Base-by-base conservation (phyloP, 2,329 filamentous ascomycete genomes). In the Fusarium brevicatenulatum region DNA sequence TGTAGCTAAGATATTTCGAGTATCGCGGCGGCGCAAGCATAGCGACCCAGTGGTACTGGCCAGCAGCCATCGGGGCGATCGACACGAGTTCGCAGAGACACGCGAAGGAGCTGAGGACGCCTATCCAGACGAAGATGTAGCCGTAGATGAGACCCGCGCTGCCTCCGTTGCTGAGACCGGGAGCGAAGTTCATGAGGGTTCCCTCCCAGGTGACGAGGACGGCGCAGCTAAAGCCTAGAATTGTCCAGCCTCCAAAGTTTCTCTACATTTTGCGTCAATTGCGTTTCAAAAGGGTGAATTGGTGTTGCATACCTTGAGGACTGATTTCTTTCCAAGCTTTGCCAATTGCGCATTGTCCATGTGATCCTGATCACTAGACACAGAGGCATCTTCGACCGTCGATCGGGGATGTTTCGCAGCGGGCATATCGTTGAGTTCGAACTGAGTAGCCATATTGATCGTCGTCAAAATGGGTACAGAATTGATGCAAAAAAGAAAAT, bases 111-210 rank as follows among this genome's bases (percentile, higher is more conserved):
- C 74, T 76, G 13, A 76, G 72, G 1, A 84, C 88, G 2, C 83
- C 85, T 23, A 80, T 74, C 85, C 85, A 88, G 23, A 86, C 84
- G 52, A 88, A 83, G 37, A 88, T 81, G 78, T 85, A 89, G 53
- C 86, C 85, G 70, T 86, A 88, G 15, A 88, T 76, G 11, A 86
- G 78, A 9, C 86, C 86, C 3, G 66, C 74, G 4, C 74, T 70
- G 5, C 77, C 77, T 7, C 76, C 76, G 23, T 78, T 78, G 7
- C 63, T 64, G 23, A 78, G 63, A 23, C 76, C 76, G 4, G 75
- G 70, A 2, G 76, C 72, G 25, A 78, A 77, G 61, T 76, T 73
- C 75, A 78, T 73, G 3, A 78, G 67, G 3, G 76, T 73, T 40
- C 76, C 76, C 34, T 78, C 76, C 76, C 76, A 78, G 28, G 76